These are phyloP conservation scores for Hypericum perforatum DNA, from an alignment of 345 rosid genomes.

Conservation along the genomic window DNA sequence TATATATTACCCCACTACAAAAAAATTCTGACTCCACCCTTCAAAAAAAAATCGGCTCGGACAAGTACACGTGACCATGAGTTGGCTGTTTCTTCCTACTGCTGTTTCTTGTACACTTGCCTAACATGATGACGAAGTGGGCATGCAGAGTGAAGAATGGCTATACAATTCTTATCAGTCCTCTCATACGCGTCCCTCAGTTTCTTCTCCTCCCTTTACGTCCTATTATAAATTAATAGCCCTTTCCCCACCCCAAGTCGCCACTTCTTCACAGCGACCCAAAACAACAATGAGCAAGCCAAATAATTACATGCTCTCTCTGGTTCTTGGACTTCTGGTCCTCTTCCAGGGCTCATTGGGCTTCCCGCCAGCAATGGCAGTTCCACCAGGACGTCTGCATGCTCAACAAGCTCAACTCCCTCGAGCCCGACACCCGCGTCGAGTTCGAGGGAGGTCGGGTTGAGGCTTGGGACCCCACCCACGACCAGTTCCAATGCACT, in stretches of 20 bases:
- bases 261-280: background rate
- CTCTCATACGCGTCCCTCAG: slow-evolving; percentile 8
- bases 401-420: slow-evolving; percentile 36
- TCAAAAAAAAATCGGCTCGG: too few relatives aligned
- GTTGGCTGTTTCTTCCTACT: too few relatives aligned
- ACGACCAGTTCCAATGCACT: slow-evolving; percentile 49
- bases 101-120: too few relatives aligned
- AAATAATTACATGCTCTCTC: slow-evolving; percentile 20
- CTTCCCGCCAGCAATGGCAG: slow-evolving; percentile 5
- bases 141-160: slow-evolving; percentile 43
- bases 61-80: too few relatives aligned
- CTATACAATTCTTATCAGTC: slow-evolving; percentile 9
- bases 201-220: background rate
- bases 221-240: too few relatives aligned
- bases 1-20: too few relatives aligned
- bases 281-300: slow-evolving; percentile 14
- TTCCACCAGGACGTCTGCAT: slow-evolving; percentile 37
- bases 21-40: too few relatives aligned
- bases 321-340: slow-evolving; percentile 30
- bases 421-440: slow-evolving; percentile 37
- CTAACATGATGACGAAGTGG: background rate
- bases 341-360: slow-evolving; percentile 35
- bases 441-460: slow-evolving; percentile 44
- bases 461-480: slow-evolving; percentile 46
- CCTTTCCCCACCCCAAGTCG: background rate